Conservation (phyloP, 331 rosid species). For the Quercus tomentella region DNA sequence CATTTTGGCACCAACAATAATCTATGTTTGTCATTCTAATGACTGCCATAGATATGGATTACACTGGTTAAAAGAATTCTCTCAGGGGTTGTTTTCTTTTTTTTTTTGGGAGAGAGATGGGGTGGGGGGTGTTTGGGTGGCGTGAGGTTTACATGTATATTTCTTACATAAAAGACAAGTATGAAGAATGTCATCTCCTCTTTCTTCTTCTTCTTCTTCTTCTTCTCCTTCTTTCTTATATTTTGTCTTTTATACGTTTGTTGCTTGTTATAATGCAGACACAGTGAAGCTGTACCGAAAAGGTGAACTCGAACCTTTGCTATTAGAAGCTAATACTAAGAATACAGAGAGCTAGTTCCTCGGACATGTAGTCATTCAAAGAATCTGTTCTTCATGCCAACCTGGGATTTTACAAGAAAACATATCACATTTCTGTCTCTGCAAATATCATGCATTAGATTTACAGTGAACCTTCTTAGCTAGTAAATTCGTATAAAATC, state of each 20-base stretch:
- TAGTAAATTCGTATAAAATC: constrained; percentile 1
- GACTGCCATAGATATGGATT: too few relatives aligned
- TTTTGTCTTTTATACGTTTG: neutral
- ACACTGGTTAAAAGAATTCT: too few relatives aligned
- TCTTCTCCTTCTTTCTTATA: neutral
- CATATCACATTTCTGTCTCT: neutral
- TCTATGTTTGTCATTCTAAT: too few relatives aligned
- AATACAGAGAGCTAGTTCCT: constrained; percentile 28
- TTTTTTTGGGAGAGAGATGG: too few relatives aligned
- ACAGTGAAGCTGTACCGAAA: constrained; percentile 77
- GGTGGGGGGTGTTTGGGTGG: too few relatives aligned
- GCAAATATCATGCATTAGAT: neutral
- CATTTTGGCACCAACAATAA: neutral
- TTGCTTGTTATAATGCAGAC: constrained; percentile 51
- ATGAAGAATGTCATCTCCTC: too few relatives aligned
- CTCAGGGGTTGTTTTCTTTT: too few relatives aligned
- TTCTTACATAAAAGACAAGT: too few relatives aligned
- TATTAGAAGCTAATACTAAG: constrained; percentile 63
- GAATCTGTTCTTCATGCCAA: constrained; percentile 9
- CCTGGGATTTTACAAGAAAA: constrained; percentile 4
- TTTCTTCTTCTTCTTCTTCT: too few relatives aligned
- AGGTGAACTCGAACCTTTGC: constrained; percentile 83
- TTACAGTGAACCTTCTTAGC: constrained; percentile 1
- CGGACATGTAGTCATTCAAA: neutral
- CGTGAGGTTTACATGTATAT: too few relatives aligned